Percentiles rank a stretch among this genome's conserved stretches.
These are phyloP conservation scores for Pythium scleroteichum DNA, from an alignment of 352 stramenopile species.

Conservation along the genomic window DNA sequence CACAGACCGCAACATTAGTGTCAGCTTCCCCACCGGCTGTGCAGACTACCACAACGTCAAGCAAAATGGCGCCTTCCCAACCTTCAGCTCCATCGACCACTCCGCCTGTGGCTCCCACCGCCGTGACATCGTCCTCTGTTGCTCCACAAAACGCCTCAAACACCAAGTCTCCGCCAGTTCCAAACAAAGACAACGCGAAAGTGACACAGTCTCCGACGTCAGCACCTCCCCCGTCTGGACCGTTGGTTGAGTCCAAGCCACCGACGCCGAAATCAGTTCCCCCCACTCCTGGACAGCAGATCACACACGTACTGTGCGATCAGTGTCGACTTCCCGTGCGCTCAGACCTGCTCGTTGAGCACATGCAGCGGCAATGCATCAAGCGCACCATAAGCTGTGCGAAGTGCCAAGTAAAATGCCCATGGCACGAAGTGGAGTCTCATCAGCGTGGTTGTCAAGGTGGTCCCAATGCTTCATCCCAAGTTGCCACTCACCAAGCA, in stretches of 20 bases:
- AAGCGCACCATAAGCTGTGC: slow-evolving; percentile 48
- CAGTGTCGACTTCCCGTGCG: slow-evolving; percentile 56
- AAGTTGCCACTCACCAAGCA: neutral
- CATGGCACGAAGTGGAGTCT: slow-evolving; percentile 44
- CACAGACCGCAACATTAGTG: neutral
- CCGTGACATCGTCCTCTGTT: no score
- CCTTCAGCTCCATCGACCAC: neutral
- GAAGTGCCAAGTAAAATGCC: slow-evolving; percentile 41
- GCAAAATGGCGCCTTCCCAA: neutral
- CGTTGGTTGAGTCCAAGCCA: slow-evolving; percentile 4
- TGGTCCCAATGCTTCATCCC: neutral
- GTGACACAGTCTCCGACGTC: neutral
- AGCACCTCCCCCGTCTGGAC: neutral
- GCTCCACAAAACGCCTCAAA: neutral
- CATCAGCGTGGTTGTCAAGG: slow-evolving; percentile 32
- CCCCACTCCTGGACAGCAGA: neutral
- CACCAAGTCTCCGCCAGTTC: slow-evolving; percentile 4
- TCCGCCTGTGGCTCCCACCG: no score
- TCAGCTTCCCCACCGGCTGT: neutral
- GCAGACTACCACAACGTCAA: neutral
- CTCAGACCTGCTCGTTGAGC: slow-evolving; percentile 45
- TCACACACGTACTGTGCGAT: slow-evolving; percentile 34
- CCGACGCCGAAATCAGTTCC: neutral
- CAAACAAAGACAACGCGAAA: slow-evolving; percentile 1
- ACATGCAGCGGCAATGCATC: slow-evolving; percentile 58